Percentiles rank a stretch among this genome's conserved stretches.
Conservation (phyloP, 2,329 filamentous ascomycete species). For the Aspergillus japonicus region DNA sequence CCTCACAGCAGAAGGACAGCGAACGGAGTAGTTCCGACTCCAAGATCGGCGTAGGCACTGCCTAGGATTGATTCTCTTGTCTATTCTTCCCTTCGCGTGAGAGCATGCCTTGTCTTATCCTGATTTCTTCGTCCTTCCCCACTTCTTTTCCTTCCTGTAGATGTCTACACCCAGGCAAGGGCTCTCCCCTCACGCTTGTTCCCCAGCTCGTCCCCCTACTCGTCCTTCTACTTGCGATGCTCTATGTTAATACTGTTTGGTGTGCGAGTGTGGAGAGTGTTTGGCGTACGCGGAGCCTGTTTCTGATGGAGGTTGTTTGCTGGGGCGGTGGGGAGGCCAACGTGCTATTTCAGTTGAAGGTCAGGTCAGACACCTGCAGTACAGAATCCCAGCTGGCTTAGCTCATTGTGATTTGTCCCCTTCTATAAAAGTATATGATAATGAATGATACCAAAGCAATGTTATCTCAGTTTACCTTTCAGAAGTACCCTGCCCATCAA, state of each 20-base stretch:
- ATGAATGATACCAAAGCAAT: slow-evolving; percentile 2
- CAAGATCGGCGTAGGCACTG: slow-evolving; percentile 36
- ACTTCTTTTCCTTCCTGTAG: slow-evolving; percentile 2
- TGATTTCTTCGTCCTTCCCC: slow-evolving; percentile 5
- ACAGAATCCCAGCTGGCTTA: neutral
- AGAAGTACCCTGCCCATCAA: neutral
- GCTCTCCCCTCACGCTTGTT: neutral
- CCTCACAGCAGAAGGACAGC: slow-evolving; percentile 32
- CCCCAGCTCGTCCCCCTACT: neutral
- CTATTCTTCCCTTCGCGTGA: neutral
- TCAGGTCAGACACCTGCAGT: neutral
- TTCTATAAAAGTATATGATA: neutral
- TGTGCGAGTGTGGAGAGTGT: slow-evolving; percentile 15
- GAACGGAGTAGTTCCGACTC: slow-evolving; percentile 31
- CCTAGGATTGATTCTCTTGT: slow-evolving; percentile 13
- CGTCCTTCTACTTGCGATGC: neutral
- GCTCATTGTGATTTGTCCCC: neutral
- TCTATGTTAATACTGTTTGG: neutral
- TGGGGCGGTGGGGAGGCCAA: slow-evolving; percentile 11
- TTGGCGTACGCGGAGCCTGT: slow-evolving; percentile 13
- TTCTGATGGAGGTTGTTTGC: neutral
- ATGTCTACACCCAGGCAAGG: neutral
- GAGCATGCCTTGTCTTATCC: neutral
- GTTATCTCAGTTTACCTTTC: neutral
- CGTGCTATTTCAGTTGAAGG: slow-evolving; percentile 16